Evolutionary conservation across 2,329 filamentous ascomycete genomes (phyloP).

Genomic region (Trichoderma polysporum): DNA sequence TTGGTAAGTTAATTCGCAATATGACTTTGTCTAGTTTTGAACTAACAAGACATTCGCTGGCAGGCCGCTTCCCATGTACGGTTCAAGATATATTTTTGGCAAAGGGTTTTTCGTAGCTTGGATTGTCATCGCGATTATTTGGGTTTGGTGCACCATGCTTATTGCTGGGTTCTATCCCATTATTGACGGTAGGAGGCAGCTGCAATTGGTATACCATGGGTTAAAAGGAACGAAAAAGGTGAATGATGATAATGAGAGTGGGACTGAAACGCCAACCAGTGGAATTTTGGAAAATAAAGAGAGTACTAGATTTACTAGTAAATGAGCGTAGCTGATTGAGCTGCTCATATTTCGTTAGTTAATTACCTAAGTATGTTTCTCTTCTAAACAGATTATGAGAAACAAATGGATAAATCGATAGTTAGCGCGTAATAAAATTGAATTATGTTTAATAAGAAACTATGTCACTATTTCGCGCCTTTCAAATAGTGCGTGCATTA

Average conservation of each 20-base stretch:
- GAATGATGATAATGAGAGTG: conserved; percentile 1
- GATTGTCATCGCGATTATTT: conserved; percentile 51
- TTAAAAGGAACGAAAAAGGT: conserved; percentile 12
- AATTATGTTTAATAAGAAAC: not conserved
- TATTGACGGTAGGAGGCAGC: conserved; percentile 43
- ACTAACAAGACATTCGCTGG: not conserved
- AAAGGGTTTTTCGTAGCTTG: conserved; percentile 51
- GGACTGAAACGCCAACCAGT: conserved; percentile 1
- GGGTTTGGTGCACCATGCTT: conserved; percentile 53
- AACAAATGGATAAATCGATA: not conserved
- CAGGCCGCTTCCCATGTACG: conserved; percentile 54
- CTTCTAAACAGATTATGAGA: not conserved
- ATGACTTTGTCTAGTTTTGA: not conserved
- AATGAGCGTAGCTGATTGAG: not conserved
- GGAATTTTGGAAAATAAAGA: conserved; percentile 5
- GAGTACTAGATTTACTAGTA: not conserved
- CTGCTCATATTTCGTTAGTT: not conserved
- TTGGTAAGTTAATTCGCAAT: conserved; percentile 38
- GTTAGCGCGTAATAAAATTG: not conserved
- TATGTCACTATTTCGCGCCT: not conserved
- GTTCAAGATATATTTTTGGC: conserved; percentile 48
- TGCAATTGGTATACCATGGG: conserved; percentile 25
- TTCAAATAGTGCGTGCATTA: not conserved
- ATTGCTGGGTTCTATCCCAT: conserved; percentile 51
- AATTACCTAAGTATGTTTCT: too few relatives aligned